A percentile compares a stretch with the other conserved stretches of the same genome.
phyloP scores from a whole-genome alignment of 2,329 filamentous ascomycete genomes.

The Cladophialophora yegresii region DNA sequence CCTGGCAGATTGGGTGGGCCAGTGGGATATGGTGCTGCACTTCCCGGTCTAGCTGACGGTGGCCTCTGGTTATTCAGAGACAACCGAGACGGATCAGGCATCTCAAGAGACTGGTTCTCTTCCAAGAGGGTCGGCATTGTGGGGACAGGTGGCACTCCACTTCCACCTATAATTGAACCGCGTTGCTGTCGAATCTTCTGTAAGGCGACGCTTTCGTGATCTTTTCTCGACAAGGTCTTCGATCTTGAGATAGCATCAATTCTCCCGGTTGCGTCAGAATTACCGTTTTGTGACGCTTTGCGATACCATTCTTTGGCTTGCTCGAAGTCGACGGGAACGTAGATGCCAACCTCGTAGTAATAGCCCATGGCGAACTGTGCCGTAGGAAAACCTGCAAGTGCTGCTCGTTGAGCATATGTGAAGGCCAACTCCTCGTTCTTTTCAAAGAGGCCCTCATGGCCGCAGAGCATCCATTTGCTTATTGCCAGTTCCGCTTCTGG shows the following conservation, averaged over 20 bases:
- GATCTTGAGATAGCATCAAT: constrained; percentile 82
- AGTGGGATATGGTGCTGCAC: constrained; percentile 48
- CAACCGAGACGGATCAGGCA: constrained; percentile 53
- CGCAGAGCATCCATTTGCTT: constrained; percentile 98
- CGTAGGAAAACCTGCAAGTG: constrained; percentile 76
- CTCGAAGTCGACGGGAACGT: constrained; percentile 77
- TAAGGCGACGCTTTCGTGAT: constrained; percentile 90
- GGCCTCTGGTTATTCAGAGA: constrained; percentile 41
- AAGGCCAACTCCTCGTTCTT: constrained; percentile 96
- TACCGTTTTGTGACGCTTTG: constrained; percentile 84
- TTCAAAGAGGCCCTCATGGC: constrained; percentile 84
- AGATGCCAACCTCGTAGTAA: constrained; percentile 95
- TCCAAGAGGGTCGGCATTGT: constrained; percentile 48
- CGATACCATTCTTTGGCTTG: constrained; percentile 89
- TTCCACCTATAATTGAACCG: constrained; percentile 55
- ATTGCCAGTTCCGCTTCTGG: constrained; percentile 93
- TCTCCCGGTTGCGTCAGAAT: constrained; percentile 79
- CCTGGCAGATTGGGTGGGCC: constrained; percentile 39
- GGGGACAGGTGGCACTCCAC: constrained; percentile 40
- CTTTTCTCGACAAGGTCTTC: constrained; percentile 80
- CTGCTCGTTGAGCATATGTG: constrained; percentile 84
- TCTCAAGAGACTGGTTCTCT: constrained; percentile 42
- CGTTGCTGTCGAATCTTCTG: constrained; percentile 81
- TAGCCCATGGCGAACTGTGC: constrained; percentile 97
- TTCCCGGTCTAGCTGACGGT: constrained; percentile 28